Base-by-base conservation (phyloP, 306 rosid genomes). In the Benincasa hispida region DNA sequence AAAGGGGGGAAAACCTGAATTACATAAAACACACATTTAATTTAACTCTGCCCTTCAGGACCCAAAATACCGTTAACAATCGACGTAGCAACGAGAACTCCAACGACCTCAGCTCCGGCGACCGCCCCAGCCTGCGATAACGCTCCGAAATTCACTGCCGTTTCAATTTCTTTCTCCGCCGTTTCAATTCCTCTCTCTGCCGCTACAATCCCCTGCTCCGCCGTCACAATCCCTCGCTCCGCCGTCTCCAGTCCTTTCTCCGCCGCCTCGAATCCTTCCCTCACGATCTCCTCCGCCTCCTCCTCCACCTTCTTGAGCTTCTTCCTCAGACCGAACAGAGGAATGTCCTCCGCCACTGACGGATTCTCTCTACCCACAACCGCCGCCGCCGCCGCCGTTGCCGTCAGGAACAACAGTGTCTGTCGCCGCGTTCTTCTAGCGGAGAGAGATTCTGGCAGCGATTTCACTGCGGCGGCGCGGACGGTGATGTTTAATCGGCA, bases 41-140 rank as follows among this genome's bases (percentile, higher is more conserved):
- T 5, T 60, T 34, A 68, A 24, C 55, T 89, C 80, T 83, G 82
- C 79, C 82, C 87, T 76, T 91, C 96, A 0, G 92, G 88, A 27
- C 97, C 96, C 79, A 93, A 80, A 82, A 91, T 91, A 10, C 89
- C 89, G 32, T 87, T 93, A 74, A 93, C 98, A 8, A 93, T 75
- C 28, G 94, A 81, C 22, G 87, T 84, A 7, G 96, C 98, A 61
- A 91, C 81, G 85, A 91, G 72, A 58, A 93, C 35, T 13, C 90
- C 97, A 10, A 88, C 79, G 21, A 77, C 54, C 91, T 93, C 98
- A 6, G 88, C 96, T 75, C 90, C 94, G 6, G 74, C 98, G 73
- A 93, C 97, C 76, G 50, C 88, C 21, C 88, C 97, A 0, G 96
- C 97, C 83, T 91, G 97, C 3, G 93, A 88, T 78, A 88, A 69